These are phyloP conservation scores for Orbilia brochopaga DNA, from an alignment of 2,329 filamentous ascomycete species.

Conservation along the genomic window DNA sequence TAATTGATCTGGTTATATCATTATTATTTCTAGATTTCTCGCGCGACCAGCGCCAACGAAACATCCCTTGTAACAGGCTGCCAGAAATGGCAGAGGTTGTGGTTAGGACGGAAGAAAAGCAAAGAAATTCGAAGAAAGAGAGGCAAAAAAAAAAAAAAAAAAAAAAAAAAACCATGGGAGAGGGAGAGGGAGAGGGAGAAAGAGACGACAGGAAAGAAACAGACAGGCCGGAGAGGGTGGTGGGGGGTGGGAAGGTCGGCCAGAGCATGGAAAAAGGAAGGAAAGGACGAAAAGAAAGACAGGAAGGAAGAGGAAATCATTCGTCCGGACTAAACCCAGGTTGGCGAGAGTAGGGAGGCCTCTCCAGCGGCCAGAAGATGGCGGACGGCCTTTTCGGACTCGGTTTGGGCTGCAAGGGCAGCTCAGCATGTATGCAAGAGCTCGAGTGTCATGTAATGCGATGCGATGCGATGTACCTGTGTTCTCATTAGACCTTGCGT, in stretches of 20 bases:
- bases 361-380: slow-evolving; percentile 20
- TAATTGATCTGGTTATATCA: not conserved
- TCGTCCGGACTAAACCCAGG: slow-evolving; percentile 32
- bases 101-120: slow-evolving; percentile 25
- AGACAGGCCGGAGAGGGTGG: slow-evolving; percentile 9
- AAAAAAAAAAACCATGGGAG: slow-evolving; percentile 40
- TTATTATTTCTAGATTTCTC: slow-evolving; percentile 12
- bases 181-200: slow-evolving; percentile 38
- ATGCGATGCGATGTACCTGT: not conserved
- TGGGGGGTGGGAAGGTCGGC: not conserved
- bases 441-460: not conserved
- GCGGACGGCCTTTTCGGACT: slow-evolving; percentile 4
- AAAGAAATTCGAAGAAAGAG: slow-evolving; percentile 24
- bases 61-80: slow-evolving; percentile 43
- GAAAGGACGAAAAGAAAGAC: slow-evolving; percentile 26
- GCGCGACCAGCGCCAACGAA: slow-evolving; percentile 50
- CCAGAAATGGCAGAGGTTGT: slow-evolving; percentile 16
- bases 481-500: not conserved
- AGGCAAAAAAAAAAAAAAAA: slow-evolving; percentile 35
- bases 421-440: not conserved
- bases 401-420: slow-evolving; percentile 49
- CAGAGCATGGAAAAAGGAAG: slow-evolving; percentile 33
- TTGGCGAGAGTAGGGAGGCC: slow-evolving; percentile 40
- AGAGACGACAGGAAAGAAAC: slow-evolving; percentile 21
- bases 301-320: slow-evolving; percentile 21